phyloP scores from a whole-genome alignment of 2,329 filamentous ascomycete genomes.

The Fusarium xyrophilum region DNA sequence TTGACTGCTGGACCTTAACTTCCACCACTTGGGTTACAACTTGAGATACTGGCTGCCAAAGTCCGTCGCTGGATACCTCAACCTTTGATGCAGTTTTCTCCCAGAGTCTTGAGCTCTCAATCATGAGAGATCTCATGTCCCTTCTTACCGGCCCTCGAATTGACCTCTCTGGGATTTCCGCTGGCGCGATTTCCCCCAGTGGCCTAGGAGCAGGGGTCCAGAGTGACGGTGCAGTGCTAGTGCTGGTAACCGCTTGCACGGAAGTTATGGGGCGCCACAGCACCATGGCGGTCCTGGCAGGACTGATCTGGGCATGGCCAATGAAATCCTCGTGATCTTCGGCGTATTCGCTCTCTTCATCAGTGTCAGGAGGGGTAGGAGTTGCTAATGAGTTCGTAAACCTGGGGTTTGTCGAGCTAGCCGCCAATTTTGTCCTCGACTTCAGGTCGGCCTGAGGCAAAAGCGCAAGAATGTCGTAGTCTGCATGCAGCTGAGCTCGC shows the following conservation, averaged over 20 bases:
- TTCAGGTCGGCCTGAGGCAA: constrained; percentile 25
- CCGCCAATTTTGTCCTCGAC: constrained; percentile 12
- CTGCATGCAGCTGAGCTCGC: constrained; percentile 23
- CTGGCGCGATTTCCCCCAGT: constrained; percentile 13
- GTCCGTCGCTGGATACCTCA: constrained; percentile 8
- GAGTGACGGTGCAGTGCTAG: constrained; percentile 25
- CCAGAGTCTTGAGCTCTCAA: constrained; percentile 37
- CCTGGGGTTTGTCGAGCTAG: constrained; percentile 27
- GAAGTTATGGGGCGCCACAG: constrained; percentile 34
- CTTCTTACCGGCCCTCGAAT: constrained; percentile 15
- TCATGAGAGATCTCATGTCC: constrained; percentile 25
- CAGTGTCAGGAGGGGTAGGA: constrained; percentile 61
- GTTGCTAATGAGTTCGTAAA: constrained; percentile 19
- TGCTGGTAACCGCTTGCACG: constrained; percentile 12
- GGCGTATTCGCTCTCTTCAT: constrained; percentile 51
- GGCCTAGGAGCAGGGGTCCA: constrained; percentile 33
- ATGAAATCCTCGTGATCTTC: constrained; percentile 27
- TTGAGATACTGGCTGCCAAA: constrained; percentile 33
- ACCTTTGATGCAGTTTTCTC: constrained; percentile 15
- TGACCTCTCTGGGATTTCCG: constrained; percentile 6
- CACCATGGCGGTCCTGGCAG: constrained; percentile 29
- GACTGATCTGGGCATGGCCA: constrained; percentile 16
- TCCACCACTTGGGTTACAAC: constrained; percentile 23
- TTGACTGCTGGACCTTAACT: constrained; percentile 47
- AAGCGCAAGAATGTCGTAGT: constrained; percentile 26